phyloP scores from a whole-genome alignment of 1,284 basidiomycete genomes.

The Fomitopsis schrenkii region DNA sequence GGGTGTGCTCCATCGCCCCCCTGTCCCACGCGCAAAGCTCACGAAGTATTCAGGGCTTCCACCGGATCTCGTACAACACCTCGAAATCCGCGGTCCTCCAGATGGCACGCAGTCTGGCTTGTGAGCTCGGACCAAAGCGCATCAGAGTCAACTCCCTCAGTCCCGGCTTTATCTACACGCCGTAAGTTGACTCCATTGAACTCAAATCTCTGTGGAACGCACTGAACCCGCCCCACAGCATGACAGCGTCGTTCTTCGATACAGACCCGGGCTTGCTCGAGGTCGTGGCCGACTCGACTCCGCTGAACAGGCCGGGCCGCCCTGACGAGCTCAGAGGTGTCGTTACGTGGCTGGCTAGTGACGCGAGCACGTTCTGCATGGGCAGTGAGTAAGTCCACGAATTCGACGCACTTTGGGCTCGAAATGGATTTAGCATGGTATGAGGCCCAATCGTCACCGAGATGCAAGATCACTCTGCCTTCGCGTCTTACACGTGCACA shows the following conservation, averaged over 20 bases:
- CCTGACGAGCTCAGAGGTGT: slow-evolving; percentile 80
- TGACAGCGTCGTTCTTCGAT: slow-evolving; percentile 78
- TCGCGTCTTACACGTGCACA: no score
- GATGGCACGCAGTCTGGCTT: slow-evolving; percentile 81
- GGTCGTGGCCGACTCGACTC: slow-evolving; percentile 75
- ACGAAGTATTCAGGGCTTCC: slow-evolving; percentile 45
- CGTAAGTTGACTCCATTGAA: slow-evolving; percentile 36
- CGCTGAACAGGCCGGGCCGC: slow-evolving; percentile 72
- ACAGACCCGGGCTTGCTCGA: slow-evolving; percentile 61
- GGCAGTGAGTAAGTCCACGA: slow-evolving; percentile 61
- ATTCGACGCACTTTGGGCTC: not conserved
- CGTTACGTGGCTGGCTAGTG: slow-evolving; percentile 72
- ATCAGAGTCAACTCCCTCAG: slow-evolving; percentile 79
- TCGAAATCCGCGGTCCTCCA: slow-evolving; percentile 82
- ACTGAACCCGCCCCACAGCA: slow-evolving; percentile 34
- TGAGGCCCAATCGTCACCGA: no score
- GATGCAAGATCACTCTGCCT: no score
- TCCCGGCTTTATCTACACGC: slow-evolving; percentile 73
- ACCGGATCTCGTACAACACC: slow-evolving; percentile 79
- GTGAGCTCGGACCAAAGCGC: slow-evolving; percentile 67
- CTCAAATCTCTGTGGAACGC: not conserved
- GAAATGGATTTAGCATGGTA: no score
- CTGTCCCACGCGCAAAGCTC: not conserved
- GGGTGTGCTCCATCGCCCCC: slow-evolving; percentile 35
- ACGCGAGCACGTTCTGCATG: slow-evolving; percentile 73